Evolutionary conservation across 2,329 filamentous ascomycete genomes (phyloP), one percentile per base, ranked within the genome.

Genomic region (Penicillium occitanis): DNA sequence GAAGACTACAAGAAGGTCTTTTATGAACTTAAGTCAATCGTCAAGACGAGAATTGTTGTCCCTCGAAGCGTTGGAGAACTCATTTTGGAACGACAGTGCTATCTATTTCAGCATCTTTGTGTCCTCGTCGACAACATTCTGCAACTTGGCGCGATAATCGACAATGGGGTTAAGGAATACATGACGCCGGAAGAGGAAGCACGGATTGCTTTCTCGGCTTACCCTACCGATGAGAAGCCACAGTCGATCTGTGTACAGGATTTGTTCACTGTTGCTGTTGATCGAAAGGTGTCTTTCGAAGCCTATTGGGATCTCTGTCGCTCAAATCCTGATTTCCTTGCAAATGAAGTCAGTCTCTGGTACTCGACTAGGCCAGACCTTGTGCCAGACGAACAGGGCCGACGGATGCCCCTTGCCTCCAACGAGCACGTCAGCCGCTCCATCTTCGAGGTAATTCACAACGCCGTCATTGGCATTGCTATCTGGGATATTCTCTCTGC

Each of bases 121-220:
- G 74, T 81, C n/a, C 69, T 82, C 1, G 71, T 84, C 4, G 78
- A 80, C 0, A 75, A 80, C 46, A 79, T 84, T 35, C 72, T 84
- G 0, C 75, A 81, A 0, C 67, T 72, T 44, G 78, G 76, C 3
- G 44, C 10, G 28, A 22, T 35, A 8, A 37, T 62, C 2, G 60
- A 62, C 17, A 33, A 62, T 1, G 10, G 17, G 14, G 25, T 37
- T 8, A 22, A n/a, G 22, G 17, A 48, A 25, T 35, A 28, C 17
- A 35, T 35, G 13, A 51, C 28, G 8, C 46, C 60, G n/a, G 5
- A 25, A 25, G 44, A 62, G 33, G 30, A 35, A 48, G 46, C 60
- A 37, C 44, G 46, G 3, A 30, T 30, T 51, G 60, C 60, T 35
- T 28, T 62, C 37, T 62, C 60, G 17, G 33, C 42, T 37, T 25